Percentiles rank a stretch among this genome's conserved stretches.
These are phyloP conservation scores for Nannizzia gypsea DNA, from an alignment of 2,329 filamentous ascomycete species.

Conservation along the genomic window DNA sequence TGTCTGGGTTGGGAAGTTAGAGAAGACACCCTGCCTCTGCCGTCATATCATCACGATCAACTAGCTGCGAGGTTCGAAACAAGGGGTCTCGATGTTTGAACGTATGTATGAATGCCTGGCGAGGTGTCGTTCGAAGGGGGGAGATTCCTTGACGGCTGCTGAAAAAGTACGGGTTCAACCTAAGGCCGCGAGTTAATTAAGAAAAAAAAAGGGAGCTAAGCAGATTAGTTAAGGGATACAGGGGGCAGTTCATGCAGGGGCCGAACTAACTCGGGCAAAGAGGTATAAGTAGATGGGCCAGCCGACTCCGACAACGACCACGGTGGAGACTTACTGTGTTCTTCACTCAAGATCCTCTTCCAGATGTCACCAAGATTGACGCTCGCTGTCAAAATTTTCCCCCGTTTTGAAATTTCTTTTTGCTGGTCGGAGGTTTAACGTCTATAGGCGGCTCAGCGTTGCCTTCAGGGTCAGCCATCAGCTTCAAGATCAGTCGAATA, in stretches of 20 bases:
- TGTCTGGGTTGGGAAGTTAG: background rate
- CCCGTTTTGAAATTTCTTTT: background rate
- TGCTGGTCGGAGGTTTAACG: background rate
- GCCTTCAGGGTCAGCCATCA: background rate
- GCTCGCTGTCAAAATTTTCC: background rate
- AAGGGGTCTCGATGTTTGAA: background rate
- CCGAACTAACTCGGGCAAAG: background rate
- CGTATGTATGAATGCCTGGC: background rate
- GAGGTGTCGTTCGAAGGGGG: background rate
- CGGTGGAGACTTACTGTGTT: background rate
- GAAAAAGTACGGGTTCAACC: background rate
- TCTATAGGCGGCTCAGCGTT: background rate
- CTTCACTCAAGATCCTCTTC: background rate
- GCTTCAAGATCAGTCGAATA: background rate
- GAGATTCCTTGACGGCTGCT: background rate
- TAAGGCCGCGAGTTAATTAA: background rate
- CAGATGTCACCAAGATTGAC: background rate
- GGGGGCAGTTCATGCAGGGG: background rate
- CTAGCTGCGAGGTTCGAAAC: background rate
- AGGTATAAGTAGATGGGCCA: background rate
- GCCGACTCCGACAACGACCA: background rate
- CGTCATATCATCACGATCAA: background rate
- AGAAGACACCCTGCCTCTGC: background rate
- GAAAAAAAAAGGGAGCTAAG: background rate
- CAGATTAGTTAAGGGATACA: background rate